Evolutionary conservation across 192 early-diverging fungal genomes (phyloP), one percentile per base, ranked within the genome.

Genomic region (Backusella morwellensis): DNA sequence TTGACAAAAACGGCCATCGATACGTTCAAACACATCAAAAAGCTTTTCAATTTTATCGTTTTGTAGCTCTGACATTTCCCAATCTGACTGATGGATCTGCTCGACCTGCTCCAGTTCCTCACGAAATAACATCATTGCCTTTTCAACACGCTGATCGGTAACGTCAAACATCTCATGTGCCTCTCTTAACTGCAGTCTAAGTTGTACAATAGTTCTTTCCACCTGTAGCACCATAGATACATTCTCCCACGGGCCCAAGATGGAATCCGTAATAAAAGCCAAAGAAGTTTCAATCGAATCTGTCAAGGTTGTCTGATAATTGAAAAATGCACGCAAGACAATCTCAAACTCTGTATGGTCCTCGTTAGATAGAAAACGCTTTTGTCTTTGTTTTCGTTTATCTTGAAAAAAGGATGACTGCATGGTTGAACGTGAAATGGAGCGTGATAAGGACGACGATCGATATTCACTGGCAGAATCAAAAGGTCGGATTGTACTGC

Each of bases 141-240:
- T 75, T 75, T 82, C 77, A 34, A 73, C 29, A 4, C 70, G 67
- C n/a, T 82, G 68, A 36, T 86, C 85, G 6, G 87, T 84, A 5
- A 83, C 77, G 73, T 85, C 84, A 69, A 88, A 77, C 44, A 88
- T 80, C 26, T 84, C 85, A 41, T 88, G 84, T 2, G 85, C 84
- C 66, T 86, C 83, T 34, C 81, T 74, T 7, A 88, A 72, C 26
- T 88, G 84, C 11, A 68, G 80, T 35, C 84, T 79, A 15, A 88
- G 76, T 44, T 77, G 78, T 21, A 80, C 81, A 2, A 85, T 75
- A 9, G 70, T 84, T 0, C 74, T 59, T 5, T 78, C 78, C 15
- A 86, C 70, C 2, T 38, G 38, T n/a, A 69, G 5, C 35, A 35
- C 35, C 32, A n/a, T 34, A 17, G 42, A 34, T 63, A 41, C 47